Conservation (phyloP, 805 yeast species). For the Lachancea thermotolerans region DNA sequence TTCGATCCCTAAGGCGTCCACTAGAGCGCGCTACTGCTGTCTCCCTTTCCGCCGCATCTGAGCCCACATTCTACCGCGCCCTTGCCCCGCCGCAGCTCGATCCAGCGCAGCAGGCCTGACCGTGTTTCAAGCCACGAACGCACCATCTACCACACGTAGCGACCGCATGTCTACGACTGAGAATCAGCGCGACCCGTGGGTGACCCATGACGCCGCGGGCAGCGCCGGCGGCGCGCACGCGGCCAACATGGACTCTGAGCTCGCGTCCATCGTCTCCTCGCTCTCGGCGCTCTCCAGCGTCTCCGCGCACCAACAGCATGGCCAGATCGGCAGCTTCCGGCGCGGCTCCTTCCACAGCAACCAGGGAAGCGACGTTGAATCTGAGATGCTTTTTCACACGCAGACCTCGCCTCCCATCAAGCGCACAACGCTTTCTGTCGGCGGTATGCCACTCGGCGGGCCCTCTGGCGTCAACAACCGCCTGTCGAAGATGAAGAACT, state of each 20-base stretch:
- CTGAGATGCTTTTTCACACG: slow-evolving; percentile 14
- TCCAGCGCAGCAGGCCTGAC: not conserved
- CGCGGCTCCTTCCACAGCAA: slow-evolving; percentile 25
- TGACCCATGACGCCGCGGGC: not conserved
- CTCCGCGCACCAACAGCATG: slow-evolving; percentile 13
- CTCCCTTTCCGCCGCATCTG: no score
- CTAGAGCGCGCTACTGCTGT: no score
- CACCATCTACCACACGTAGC: not conserved
- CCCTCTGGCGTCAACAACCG: slow-evolving; percentile 11
- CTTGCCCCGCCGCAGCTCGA: no score
- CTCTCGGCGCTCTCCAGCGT: slow-evolving; percentile 29
- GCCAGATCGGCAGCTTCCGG: slow-evolving; percentile 28
- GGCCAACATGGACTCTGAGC: slow-evolving; percentile 26
- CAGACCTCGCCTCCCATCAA: slow-evolving; percentile 19
- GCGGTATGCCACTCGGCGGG: slow-evolving; percentile 13
- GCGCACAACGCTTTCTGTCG: slow-evolving; percentile 29
- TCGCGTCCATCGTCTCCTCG: slow-evolving; percentile 33
- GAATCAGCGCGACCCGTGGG: slow-evolving; percentile 4
- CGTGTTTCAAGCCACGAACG: not conserved
- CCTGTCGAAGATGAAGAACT: slow-evolving; percentile 19
- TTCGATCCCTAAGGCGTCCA: not conserved
- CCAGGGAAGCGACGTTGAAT: slow-evolving; percentile 18
- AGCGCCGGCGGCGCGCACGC: slow-evolving; percentile 3
- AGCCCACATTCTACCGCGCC: no score
- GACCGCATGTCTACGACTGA: slow-evolving; percentile 6